Percentiles rank a stretch among this genome's conserved stretches.
phyloP scores from a whole-genome alignment of 345 rosid genomes.

The Euphorbia pulcherrima region DNA sequence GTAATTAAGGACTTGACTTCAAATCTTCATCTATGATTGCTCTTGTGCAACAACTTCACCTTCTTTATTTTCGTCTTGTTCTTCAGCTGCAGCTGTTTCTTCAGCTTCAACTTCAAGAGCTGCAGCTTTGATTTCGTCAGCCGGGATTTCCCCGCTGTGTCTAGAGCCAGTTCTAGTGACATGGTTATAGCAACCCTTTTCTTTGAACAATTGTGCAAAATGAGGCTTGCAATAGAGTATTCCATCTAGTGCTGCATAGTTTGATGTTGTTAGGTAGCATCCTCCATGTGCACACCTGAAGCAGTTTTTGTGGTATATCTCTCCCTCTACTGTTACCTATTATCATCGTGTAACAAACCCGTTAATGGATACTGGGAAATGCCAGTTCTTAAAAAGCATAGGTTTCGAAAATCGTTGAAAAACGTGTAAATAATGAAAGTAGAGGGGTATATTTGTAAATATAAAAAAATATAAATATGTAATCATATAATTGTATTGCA shows the following conservation, averaged over 20 bases:
- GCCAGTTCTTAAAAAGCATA: too few relatives aligned
- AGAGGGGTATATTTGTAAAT: too few relatives aligned
- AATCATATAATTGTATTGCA: too few relatives aligned
- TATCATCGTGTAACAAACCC: too few relatives aligned
- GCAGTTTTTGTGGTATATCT: conserved; percentile 48
- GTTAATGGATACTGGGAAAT: too few relatives aligned
- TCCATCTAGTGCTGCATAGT: conserved; percentile 52
- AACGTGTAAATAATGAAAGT: too few relatives aligned
- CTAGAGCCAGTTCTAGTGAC: conserved; percentile 36
- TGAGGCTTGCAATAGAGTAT: conserved; percentile 50
- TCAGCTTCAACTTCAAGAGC: conserved; percentile 1
- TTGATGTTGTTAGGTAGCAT: conserved; percentile 40
- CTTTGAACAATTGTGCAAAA: conserved; percentile 50
- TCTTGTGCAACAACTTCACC: conserved; percentile 13
- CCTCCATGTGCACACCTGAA: conserved; percentile 56
- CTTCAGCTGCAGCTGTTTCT: conserved; percentile 16
- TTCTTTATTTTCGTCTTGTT: conserved; percentile 3
- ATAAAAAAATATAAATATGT: too few relatives aligned
- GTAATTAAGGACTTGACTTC: not conserved
- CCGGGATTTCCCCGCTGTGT: conserved; percentile 7
- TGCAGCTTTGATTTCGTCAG: conserved; percentile 10
- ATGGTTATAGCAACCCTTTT: conserved; percentile 44
- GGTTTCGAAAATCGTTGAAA: too few relatives aligned
- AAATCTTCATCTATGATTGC: not conserved
- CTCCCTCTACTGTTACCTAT: conserved; percentile 49